Base-by-base conservation (phyloP, 1,284 basidiomycete species). In the Rugosomyces carneus region DNA sequence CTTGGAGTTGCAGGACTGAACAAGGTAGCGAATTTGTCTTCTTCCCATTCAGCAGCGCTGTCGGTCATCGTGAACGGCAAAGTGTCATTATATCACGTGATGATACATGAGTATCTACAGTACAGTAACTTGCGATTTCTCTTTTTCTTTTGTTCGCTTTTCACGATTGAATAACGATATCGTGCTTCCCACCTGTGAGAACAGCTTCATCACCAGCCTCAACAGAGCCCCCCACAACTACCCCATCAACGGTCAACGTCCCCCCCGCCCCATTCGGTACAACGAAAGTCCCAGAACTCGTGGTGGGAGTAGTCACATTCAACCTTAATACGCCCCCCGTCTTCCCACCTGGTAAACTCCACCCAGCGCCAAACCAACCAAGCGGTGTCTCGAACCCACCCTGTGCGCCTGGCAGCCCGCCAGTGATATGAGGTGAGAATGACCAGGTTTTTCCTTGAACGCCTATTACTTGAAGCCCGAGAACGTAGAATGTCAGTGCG, bases 331-430 rank as follows among this genome's bases (percentile, higher is more conserved):
- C 16, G 6, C 40, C 38, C 19, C 24, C 10, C 4, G 21, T 29
- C 10, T 10, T 26, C 1, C 48, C 26, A 35, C 34, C n/a, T 18
- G 49, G 23, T 24, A 48, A 18, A 5, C 43, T 54, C 72, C 72
- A 75, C 11, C 54, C 55, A 3, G 63, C 71, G 2, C 67, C 65
- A 50, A 67, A 75, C 61, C 64, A 66, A 1, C 73, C 73, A 7
- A 74, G 57, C 0, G 60, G 54, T 0, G 73, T 74, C 52, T 66
- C 65, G 44, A 75, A 74, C 0, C 71, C 70, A 0, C 71, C 73
- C 49, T 74, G 59, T 0, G 65, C 69, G 1, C 46, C 44, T 5
- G 61, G 57, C 0, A 70, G 50, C 1, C 66, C 64, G n/a, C 58
- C 63, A n/a, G 56, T 56, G 5, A 68, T 50, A 41, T 67, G 65